Base-by-base conservation (phyloP, 2,329 filamentous ascomycete species). In the Exophiala sideris region DNA sequence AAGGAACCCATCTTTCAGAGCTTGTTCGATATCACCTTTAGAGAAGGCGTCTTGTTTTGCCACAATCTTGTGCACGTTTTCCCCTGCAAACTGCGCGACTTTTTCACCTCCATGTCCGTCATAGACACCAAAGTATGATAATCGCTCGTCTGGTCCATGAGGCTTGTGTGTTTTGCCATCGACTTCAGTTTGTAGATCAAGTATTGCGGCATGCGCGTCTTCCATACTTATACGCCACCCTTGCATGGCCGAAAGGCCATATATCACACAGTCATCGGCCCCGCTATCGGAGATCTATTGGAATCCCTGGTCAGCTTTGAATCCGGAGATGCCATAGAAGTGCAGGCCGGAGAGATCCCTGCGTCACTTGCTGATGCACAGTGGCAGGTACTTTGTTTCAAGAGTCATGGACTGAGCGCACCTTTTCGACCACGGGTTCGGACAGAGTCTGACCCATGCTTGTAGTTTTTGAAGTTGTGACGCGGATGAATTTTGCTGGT, bases 191-290 rank as follows among this genome's bases (percentile, higher is more conserved):
- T 94, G 83, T 64, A 97, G 84, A 73, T 97, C 89, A 70, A 99
- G 87, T 48, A 97, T 78, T 52, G 88, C 83, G 58, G 89, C 89
- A 76, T 99, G 94, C 61, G 94, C 86, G 72, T 99, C 94, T 74
- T 99, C 94, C 94, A 99, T 99, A 79, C 89, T 96, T 77, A 99
- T 97, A 77, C 94, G 88, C 94, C 94, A 99, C 79, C 94, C 94
- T 76, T 99, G 94, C 94, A 99, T 99, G 75, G 91, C 91, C 63
- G 94, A 99, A 63, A 97, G 85, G 70, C 94, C 94, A 74, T 89
- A 99, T 70, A 94, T 76, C 70, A 96, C 85, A 70, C 89, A 86
- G 63, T 95, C 91, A 88, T 97, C 91, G 77, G 90, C 86, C 75
- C 91, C 91, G 70, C 85, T 85, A 71, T 87, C 86, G 68, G 94